Conservation (phyloP, 768 basidiomycete species). For the Suillus placidus region DNA sequence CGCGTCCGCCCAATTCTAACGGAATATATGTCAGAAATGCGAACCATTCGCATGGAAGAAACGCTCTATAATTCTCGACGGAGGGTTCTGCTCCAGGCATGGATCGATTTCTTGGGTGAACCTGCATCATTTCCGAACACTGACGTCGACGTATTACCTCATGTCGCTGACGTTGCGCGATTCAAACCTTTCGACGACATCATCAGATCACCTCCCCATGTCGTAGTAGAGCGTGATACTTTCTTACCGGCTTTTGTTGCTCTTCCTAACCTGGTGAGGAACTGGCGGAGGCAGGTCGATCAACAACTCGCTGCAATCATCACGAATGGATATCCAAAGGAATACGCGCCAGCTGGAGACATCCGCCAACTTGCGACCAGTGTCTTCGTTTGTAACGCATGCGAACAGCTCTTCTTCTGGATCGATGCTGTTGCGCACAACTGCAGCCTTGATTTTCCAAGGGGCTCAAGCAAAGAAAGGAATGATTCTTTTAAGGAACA, state of each 20-base stretch:
- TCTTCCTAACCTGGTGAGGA: slow-evolving; percentile 18
- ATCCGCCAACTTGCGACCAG: slow-evolving; percentile 31
- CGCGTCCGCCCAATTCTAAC: slow-evolving; percentile 23
- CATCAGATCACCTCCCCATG: slow-evolving; percentile 24
- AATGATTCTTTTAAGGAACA: not conserved
- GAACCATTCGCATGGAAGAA: slow-evolving; percentile 33
- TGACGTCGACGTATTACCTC: slow-evolving; percentile 27
- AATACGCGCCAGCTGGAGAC: slow-evolving; percentile 20
- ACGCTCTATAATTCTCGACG: slow-evolving; percentile 31
- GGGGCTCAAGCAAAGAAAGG: not conserved
- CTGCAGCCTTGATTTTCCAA: slow-evolving; percentile 1
- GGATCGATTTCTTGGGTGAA: slow-evolving; percentile 23
- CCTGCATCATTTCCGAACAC: slow-evolving; percentile 19
- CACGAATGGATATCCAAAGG: slow-evolving; percentile 20
- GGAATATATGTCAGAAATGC: slow-evolving; percentile 34
- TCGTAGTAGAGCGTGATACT: slow-evolving; percentile 12
- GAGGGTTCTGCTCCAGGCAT: slow-evolving; percentile 27
- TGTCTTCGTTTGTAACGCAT: slow-evolving; percentile 26
- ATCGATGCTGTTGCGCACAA: slow-evolving; percentile 6
- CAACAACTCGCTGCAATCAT: slow-evolving; percentile 33
- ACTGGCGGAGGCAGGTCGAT: slow-evolving; percentile 30
- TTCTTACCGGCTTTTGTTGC: slow-evolving; percentile 21
- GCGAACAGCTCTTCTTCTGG: slow-evolving; percentile 12
- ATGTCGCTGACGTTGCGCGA: slow-evolving; percentile 29
- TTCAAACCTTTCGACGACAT: slow-evolving; percentile 25